Evolutionary conservation across 1,284 basidiomycete species (phyloP).

Genomic region (Leccinum griseonigrum): DNA sequence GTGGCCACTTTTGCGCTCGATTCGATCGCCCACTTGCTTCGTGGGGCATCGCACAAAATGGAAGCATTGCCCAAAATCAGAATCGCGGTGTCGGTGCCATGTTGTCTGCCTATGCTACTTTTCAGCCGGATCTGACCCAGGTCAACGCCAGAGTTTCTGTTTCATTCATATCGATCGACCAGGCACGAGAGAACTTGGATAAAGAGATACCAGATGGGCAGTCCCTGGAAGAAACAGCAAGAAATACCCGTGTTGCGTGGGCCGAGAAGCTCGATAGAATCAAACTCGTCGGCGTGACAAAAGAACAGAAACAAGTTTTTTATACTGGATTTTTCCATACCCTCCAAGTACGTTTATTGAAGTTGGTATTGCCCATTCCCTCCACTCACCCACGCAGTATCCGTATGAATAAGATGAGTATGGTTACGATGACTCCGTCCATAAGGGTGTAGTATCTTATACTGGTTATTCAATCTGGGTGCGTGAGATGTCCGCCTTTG

Average conservation of each 20-base stretch:
- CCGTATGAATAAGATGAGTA: conserved; percentile 77
- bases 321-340: conserved; percentile 71
- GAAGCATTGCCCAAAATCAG: conserved; percentile 35
- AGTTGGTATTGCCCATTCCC: not conserved
- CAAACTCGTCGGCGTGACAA: conserved; percentile 52
- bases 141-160: conserved; percentile 71
- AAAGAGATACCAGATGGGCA: conserved; percentile 61
- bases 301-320: conserved; percentile 55
- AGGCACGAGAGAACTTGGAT: conserved; percentile 65
- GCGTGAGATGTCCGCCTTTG: conserved; percentile 10
- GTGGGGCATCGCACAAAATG: conserved; percentile 52
- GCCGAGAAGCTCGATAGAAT: conserved; percentile 69
- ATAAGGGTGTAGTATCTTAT: conserved; percentile 60
- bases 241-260: conserved; percentile 61
- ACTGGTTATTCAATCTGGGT: conserved; percentile 86
- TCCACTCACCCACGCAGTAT: conserved; percentile 47
- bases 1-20: conserved; percentile 73
- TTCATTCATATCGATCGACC: conserved; percentile 76
- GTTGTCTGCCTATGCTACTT: conserved; percentile 60
- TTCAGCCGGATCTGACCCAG: conserved; percentile 37
- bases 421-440: conserved; percentile 65
- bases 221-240: conserved; percentile 61
- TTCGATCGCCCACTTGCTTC: conserved; percentile 53
- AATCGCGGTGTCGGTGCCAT: conserved; percentile 39
- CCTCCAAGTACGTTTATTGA: conserved; percentile 46